Base-by-base conservation (phyloP, 2,329 filamentous ascomycete species). In the Cordyceps tenuipes region DNA sequence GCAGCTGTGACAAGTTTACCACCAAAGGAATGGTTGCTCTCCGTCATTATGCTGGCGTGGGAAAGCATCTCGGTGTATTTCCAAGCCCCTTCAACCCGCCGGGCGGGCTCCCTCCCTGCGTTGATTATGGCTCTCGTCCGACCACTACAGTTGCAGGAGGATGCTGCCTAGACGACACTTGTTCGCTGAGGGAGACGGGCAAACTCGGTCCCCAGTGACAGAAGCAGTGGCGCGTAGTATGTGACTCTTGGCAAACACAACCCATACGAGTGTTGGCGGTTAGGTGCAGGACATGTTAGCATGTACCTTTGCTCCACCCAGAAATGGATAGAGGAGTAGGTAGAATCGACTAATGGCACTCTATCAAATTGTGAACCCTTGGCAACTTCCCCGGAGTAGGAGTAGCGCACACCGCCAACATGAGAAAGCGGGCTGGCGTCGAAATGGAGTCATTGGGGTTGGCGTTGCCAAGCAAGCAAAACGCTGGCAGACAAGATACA, bases 41-140 rank as follows among this genome's bases (percentile, higher is more conserved):
- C 51, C 0, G 46, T 60, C 15, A 26, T 50, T 12, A 5, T 60
- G 23, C 44, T 60, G 13, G 58, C 51, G 5, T 60, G 58, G 58
- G 58, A 60, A 34, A 60, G 58, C n/a, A 56, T 55, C 17, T 44
- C 56, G 50, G 51, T 50, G 34, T 21, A 15, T 6, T 46, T 46
- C 21, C n/a, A 12, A 6, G 17, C 19, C 21, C 21, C 21, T 15
- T 47, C 15, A 43, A 23, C 9, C 10, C 26, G 3, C 21, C 15
- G 3, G 7, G 23, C 15, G 3, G 7, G 23, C 10, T 47, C 15
- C 10, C 44, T 47, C 23, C 2, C 13, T 26, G 19, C 3, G 13
- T 5, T 26, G 5, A 1, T 39, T 0, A 15, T 8, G 19, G 48
- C 49, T 19, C 19, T 51, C 9, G 36, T 43, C 6, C 10, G 34